These are phyloP conservation scores for Vinca minor DNA, from an alignment of 257 asterid species.

Conservation along the genomic window DNA sequence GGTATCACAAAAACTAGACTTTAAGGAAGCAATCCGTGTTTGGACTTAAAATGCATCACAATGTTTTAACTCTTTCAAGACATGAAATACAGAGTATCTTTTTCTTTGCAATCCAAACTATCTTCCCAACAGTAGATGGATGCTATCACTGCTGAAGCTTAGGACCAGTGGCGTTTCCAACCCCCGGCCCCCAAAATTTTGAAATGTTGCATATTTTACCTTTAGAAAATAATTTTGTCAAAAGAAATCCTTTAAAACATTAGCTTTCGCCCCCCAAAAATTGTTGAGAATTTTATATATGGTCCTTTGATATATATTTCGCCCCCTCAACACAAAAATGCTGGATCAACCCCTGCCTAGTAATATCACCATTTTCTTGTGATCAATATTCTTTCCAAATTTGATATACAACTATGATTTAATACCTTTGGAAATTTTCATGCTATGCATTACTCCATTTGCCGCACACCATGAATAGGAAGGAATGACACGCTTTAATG, in stretches of 20 bases:
- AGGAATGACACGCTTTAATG: background rate
- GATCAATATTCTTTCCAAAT: background rate
- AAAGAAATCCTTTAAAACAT: no score
- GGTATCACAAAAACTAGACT: constrained; percentile 26
- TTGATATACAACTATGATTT: background rate
- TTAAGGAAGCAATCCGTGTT: constrained; percentile 3
- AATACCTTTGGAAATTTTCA: background rate
- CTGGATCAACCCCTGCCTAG: no score
- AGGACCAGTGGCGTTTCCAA: background rate
- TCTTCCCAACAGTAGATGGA: background rate
- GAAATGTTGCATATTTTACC: no score
- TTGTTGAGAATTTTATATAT: no score
- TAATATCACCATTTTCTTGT: no score
- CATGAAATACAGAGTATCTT: background rate
- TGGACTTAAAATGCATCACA: background rate
- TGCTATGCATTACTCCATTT: background rate
- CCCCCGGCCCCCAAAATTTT: no score
- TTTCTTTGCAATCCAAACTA: background rate
- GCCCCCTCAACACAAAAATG: no score
- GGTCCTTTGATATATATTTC: no score
- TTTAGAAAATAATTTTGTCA: no score
- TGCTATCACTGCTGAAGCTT: background rate
- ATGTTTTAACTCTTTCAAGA: background rate
- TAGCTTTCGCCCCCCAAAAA: no score
- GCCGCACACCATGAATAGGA: background rate